Conservation (phyloP, 305 asterid genomes). For the Fraxinus angustifolia region DNA sequence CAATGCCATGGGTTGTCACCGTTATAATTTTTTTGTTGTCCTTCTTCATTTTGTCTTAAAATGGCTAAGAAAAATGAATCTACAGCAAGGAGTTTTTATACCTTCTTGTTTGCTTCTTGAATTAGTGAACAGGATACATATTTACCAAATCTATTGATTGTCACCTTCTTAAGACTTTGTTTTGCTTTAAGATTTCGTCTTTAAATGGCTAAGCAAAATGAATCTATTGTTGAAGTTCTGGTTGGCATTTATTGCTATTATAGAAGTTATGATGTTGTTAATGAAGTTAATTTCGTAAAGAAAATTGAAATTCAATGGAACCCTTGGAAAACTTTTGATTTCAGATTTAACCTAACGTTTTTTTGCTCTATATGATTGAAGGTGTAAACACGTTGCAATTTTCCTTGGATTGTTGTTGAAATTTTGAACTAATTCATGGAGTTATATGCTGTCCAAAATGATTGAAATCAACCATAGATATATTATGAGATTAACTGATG, state of each 20-base stretch:
- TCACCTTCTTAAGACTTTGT: background rate
- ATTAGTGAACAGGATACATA: background rate
- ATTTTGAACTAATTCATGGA: background rate
- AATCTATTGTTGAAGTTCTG: constrained; percentile 3
- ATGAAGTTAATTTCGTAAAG: background rate
- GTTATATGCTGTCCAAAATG: background rate
- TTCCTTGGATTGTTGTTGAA: background rate
- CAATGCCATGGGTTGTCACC: background rate
- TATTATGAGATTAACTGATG: background rate
- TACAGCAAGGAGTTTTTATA: background rate
- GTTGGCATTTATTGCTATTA: constrained; percentile 5
- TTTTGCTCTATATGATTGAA: background rate
- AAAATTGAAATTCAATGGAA: background rate
- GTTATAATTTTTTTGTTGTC: background rate
- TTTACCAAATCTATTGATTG: background rate
- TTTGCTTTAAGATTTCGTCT: background rate
- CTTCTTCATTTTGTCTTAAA: background rate
- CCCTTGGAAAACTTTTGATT: background rate
- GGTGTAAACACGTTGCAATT: background rate
- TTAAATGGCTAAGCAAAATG: background rate
- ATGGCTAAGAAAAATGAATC: background rate
- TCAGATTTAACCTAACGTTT: background rate
- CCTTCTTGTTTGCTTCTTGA: background rate
- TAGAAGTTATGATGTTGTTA: background rate
- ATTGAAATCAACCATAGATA: background rate